Conservation (phyloP, 495 filamentous ascomycete genomes). For the Pseudevernia furfuracea region DNA sequence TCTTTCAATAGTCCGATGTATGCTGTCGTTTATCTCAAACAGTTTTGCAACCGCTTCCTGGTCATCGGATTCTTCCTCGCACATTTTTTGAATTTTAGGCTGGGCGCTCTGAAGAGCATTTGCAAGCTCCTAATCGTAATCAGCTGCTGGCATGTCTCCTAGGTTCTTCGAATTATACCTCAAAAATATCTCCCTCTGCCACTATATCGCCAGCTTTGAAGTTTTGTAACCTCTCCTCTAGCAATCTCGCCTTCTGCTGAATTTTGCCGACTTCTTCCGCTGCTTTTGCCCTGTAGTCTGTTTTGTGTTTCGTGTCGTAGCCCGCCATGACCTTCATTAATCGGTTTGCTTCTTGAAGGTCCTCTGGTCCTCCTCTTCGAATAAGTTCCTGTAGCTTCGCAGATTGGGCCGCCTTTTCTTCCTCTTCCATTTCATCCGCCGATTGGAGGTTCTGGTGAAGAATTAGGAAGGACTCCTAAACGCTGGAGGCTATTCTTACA, state of each 20-base stretch:
- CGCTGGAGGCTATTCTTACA: conserved; percentile 47
- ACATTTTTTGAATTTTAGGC: conserved; percentile 98
- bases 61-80: conserved; percentile 96
- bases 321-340: conserved; percentile 99
- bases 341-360: conserved; percentile 90
- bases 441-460: conserved; percentile 74
- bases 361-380: conserved; percentile 79
- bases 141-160: conserved; percentile 1
- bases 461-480: conserved; percentile 29
- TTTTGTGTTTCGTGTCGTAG: conserved; percentile 88
- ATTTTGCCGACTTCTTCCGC: conserved; percentile 91
- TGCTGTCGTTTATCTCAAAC: conserved; percentile 95
- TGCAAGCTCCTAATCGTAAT: conserved; percentile 62
- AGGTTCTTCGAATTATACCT: conserved; percentile 40
- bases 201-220: conserved; percentile 76
- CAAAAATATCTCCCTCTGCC: conserved; percentile 86
- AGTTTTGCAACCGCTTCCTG: conserved; percentile 91
- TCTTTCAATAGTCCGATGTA: conserved; percentile 90
- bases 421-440: conserved; percentile 97
- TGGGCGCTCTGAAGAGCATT: conserved; percentile 86
- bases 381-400: conserved; percentile 97
- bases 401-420: conserved; percentile 87
- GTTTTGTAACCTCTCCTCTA: conserved; percentile 87
- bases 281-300: conserved; percentile 94
- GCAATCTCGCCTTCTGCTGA: conserved; percentile 78